Base-by-base conservation (phyloP, 2,329 filamentous ascomycete species). In the Curvularia spicifera region DNA sequence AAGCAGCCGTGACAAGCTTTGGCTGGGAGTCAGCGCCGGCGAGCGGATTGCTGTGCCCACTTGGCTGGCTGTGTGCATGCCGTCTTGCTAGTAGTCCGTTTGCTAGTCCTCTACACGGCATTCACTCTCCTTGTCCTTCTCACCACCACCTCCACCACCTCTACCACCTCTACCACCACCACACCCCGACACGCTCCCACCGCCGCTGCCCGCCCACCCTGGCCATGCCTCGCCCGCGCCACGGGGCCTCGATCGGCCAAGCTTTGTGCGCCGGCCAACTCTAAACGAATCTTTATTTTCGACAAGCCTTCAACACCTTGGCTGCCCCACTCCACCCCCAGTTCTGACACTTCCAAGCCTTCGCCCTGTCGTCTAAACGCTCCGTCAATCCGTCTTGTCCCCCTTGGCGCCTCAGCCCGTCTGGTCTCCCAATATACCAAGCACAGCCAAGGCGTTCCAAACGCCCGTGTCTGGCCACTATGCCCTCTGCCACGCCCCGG, bases 1-100 rank as follows among this genome's bases (percentile, higher is more conserved):
- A 67, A 67, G 65, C 66, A 63, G 71, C 68, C 69, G 67, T 59
- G 67, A 68, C 71, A 75, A 76, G 73, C 72, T 76, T 75, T 76
- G 67, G 70, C 71, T 68, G 9, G 69, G 70, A 72, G 68, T 70
- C 70, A 68, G 70, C 73, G 66, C n/a, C 22, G 7, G 26, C 26
- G 5, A 28, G 26, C 8, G 26, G 18, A 18, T 18, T 18, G 18
- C 18, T 18, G 18, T 18, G 18, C 18, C 18, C 18, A 18, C 18
- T 18, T 18, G 18, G 18, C 18, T 18, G 18, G 18, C 18, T 18
- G 18, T 18, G 18, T 18, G 18, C 18, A 18, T 18, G 18, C 18
- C 18, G 18, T 18, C 18, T 18, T 18, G 18, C 18, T 18, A 18
- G 18, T 18, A 18, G 18, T 18, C 18, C 18, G 18, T 18, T 18